phyloP scores from a whole-genome alignment of 192 early-diverging fungal genomes.

The Coemansia sp. region DNA sequence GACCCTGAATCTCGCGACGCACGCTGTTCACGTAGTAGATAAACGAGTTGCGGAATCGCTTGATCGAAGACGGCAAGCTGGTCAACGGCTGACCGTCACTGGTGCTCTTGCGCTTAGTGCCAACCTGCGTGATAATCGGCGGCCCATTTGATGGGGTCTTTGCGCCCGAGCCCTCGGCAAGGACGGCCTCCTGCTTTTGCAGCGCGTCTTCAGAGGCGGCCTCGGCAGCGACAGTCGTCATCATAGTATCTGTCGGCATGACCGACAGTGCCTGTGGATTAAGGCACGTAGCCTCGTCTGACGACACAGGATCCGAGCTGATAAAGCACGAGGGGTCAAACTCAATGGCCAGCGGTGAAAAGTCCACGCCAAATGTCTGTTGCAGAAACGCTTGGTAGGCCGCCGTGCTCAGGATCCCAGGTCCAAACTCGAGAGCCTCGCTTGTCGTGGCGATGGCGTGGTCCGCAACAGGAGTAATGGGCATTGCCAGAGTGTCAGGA shows the following conservation, averaged over 20 bases:
- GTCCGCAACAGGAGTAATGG: background rate
- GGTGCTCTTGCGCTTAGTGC: conserved; percentile 54
- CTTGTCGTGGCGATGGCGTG: background rate
- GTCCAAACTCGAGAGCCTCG: conserved; percentile 12
- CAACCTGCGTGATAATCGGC: conserved; percentile 38
- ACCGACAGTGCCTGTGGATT: conserved; percentile 20
- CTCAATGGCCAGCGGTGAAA: conserved; percentile 38
- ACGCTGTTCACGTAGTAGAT: conserved; percentile 54
- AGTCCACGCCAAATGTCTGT: conserved; percentile 31
- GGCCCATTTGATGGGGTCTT: conserved; percentile 24
- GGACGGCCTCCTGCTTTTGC: background rate
- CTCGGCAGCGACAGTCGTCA: background rate
- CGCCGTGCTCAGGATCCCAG: conserved; percentile 8
- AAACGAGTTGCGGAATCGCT: conserved; percentile 59
- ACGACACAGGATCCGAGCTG: conserved; percentile 15
- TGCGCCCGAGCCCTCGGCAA: background rate
- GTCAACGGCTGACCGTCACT: conserved; percentile 48
- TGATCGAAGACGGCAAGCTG: conserved; percentile 43
- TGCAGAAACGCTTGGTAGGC: conserved; percentile 27
- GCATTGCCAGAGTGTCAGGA: background rate
- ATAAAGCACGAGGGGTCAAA: conserved; percentile 47
- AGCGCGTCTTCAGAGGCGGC: background rate
- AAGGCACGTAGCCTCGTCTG: conserved; percentile 19
- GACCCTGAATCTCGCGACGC: conserved; percentile 32
- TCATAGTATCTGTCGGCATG: background rate